These are phyloP conservation scores for Ceratobasidium sp. DNA, from an alignment of 1,284 basidiomycete species.

Conservation along the genomic window DNA sequence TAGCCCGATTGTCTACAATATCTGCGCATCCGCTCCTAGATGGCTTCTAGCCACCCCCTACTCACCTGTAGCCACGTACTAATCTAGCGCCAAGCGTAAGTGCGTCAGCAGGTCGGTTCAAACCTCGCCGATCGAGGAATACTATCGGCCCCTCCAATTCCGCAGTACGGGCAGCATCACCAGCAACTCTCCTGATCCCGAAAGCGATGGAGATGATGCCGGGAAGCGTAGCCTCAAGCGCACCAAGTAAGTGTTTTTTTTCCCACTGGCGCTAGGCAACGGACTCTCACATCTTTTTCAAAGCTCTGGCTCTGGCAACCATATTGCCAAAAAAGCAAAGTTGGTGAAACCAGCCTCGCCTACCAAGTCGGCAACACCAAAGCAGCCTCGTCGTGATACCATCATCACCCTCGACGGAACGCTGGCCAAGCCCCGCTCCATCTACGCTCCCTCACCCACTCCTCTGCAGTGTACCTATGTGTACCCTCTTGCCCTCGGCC, in stretches of 20 bases:
- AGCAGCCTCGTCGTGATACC: slow-evolving; percentile 18
- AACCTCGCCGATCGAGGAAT: slow-evolving; percentile 14
- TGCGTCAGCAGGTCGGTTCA: slow-evolving; percentile 9
- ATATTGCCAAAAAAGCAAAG: slow-evolving; percentile 4
- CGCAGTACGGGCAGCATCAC: slow-evolving; percentile 3
- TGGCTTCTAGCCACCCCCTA: slow-evolving; percentile 18
- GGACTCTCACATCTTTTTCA: neutral
- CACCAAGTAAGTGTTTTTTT: neutral
- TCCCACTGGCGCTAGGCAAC: neutral
- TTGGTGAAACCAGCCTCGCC: slow-evolving; percentile 1
- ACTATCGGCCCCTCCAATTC: neutral
- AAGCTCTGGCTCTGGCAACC: neutral
- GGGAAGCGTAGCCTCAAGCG: slow-evolving; percentile 14
- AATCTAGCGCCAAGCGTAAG: slow-evolving; percentile 17
- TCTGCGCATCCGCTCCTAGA: slow-evolving; percentile 22
- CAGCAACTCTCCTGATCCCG: slow-evolving; percentile 12
- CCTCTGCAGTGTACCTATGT: slow-evolving; percentile 26
- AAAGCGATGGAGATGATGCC: slow-evolving; percentile 24
- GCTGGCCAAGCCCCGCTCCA: slow-evolving; percentile 7
- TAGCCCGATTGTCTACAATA: neutral
- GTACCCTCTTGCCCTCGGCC: slow-evolving; percentile 22
- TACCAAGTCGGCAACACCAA: neutral
- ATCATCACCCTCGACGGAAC: slow-evolving; percentile 6
- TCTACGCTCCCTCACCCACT: slow-evolving; percentile 27
- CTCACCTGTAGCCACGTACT: slow-evolving; percentile 2